Percentiles rank a stretch among this genome's conserved stretches.
Conservation (phyloP, 148 eudicot species). For the Camellia granthamiana region DNA sequence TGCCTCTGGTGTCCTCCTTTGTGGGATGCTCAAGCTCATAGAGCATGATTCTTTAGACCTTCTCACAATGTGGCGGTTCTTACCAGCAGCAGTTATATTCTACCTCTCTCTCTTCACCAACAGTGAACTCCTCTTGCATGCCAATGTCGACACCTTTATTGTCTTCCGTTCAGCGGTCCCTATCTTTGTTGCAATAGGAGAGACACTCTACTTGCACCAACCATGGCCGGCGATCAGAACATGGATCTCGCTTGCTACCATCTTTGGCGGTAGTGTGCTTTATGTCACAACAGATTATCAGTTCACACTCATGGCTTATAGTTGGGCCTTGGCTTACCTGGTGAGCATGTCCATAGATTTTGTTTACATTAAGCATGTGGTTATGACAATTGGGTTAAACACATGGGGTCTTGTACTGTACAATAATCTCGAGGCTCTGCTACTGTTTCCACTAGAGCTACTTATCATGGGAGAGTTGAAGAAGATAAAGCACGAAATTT, state of each 20-base stretch:
- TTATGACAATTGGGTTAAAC: constrained; percentile 88
- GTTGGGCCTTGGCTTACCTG: constrained; percentile 93
- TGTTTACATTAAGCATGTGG: constrained; percentile 96
- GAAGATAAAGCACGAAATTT: constrained; percentile 81
- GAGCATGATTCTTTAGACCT: constrained; percentile 76
- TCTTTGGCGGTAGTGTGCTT: constrained; percentile 85
- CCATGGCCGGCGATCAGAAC: constrained; percentile 92
- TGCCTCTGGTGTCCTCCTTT: constrained; percentile 71
- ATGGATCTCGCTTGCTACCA: constrained; percentile 81
- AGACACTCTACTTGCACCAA: constrained; percentile 80
- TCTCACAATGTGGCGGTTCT: constrained; percentile 79
- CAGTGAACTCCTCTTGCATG: constrained; percentile 96
- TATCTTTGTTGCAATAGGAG: constrained; percentile 94
- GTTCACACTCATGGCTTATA: constrained; percentile 83
- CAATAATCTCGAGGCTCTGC: constrained; percentile 92
- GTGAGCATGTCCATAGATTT: constrained; percentile 96
- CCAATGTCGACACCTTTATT: constrained; percentile 92
- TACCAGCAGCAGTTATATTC: constrained; percentile 92
- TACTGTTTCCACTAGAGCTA: constrained; percentile 83
- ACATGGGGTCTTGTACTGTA: constrained; percentile 99
- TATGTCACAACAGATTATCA: constrained; percentile 92
- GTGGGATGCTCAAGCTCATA: constrained; percentile 55
- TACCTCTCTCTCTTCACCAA: constrained; percentile 95
- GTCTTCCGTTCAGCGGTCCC: constrained; percentile 96
- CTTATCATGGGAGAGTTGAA: constrained; percentile 93